Evolutionary conservation across 2,329 filamentous ascomycete genomes (phyloP), one percentile per base, ranked within the genome.

Genomic region (Fusarium domesticum): DNA sequence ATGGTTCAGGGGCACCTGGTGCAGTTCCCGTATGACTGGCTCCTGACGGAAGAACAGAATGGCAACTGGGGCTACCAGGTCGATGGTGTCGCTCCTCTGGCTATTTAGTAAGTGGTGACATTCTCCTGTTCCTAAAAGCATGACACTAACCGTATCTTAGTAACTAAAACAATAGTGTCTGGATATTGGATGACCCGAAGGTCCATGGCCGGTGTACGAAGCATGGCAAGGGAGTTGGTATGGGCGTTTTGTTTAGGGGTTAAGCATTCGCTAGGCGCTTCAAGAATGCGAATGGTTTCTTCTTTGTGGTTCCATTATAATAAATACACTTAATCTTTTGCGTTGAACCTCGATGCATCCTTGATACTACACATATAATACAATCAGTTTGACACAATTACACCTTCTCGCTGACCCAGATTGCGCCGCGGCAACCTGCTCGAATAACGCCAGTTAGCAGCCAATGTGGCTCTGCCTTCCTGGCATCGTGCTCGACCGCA

Each of bases 31-130:
- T 96, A 97, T 67, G 89, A 98, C 61, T 98, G 95, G 90, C 80
- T 96, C 42, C 80, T 87, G 58, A 87, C 85, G 43, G 93, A 97
- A 70, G 93, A 97, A 72, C 82, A 84, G 61, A 91, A 89, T 54
- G 89, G 90, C 44, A 95, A 96, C 64, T 98, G 93, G 93, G 79
- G 96, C 51, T 97, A 96, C 70, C 89, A 92, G 63, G 89, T 97
- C 43, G 93, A 98, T 67, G 86, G 95, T 67, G 85, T 98, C 64
- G 95, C 93, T 59, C 93, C 93, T 44, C 75, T 98, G 69, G 90
- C 96, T 71, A 97, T 98, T 61, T 98, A 98, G 87, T 89, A 76
- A 84, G 86, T 78, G 12, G 25, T 20, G 4, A 3, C 23, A 28
- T 28, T 18, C 7, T 14, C 20, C 6, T 11, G 19, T 10, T 23